A percentile compares a stretch with the other conserved stretches of the same genome.
phyloP scores from a whole-genome alignment of 2,329 filamentous ascomycete species.

The Aureobasidium melanogenum region DNA sequence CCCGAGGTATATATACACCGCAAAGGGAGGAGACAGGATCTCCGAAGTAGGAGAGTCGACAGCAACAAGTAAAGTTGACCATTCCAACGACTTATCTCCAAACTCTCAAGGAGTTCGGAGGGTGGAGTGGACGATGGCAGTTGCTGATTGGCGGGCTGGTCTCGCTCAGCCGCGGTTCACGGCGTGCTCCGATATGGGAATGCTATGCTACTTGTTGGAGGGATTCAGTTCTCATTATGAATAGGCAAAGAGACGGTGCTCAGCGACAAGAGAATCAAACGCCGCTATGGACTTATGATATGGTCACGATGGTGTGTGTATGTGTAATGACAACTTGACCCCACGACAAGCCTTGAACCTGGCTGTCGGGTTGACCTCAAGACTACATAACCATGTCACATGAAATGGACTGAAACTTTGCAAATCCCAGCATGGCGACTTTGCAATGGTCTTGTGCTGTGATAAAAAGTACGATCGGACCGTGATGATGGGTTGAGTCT shows the following conservation, averaged over 20 bases:
- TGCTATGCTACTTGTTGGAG: not conserved
- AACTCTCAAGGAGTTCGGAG: not conserved
- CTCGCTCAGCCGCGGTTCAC: not conserved
- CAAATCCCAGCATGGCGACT: not conserved
- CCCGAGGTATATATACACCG: not conserved
- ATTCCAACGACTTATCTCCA: slow-evolving; percentile 9
- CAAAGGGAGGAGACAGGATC: not conserved
- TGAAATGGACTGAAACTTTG: not conserved
- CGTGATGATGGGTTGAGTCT: not conserved
- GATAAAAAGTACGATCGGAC: not conserved
- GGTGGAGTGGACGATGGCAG: not conserved
- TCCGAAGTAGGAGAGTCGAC: not conserved
- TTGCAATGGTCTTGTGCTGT: not conserved
- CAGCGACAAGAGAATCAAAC: not conserved
- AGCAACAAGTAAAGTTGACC: not conserved
- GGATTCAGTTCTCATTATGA: not conserved
- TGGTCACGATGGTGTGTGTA: not conserved
- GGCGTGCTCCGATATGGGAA: slow-evolving; percentile 11
- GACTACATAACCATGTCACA: not conserved
- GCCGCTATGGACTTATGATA: not conserved
- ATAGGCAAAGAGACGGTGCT: not conserved
- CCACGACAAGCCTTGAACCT: not conserved
- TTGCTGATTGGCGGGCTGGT: slow-evolving; percentile 6
- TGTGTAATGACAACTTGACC: not conserved
- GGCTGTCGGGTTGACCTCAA: not conserved